phyloP scores from a whole-genome alignment of 352 stramenopile genomes.

The Globisporangium parvum region DNA sequence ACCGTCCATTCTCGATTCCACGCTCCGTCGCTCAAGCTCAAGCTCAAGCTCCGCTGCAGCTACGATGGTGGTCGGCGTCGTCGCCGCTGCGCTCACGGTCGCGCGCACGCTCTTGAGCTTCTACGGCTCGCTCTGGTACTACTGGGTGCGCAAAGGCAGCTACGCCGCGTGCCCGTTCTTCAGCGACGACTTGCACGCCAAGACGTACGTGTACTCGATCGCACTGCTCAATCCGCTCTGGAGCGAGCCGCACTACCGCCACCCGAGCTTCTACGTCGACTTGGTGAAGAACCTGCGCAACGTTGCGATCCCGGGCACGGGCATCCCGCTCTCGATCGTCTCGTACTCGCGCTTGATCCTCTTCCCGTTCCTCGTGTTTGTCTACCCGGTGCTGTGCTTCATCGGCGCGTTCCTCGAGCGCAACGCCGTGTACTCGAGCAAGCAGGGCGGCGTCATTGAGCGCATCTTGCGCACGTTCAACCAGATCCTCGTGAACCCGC shows the following conservation, averaged over 20 bases:
- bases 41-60: background rate
- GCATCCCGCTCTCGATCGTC: constrained; percentile 89
- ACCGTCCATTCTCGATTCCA: constrained; percentile 6
- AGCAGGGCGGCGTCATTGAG: constrained; percentile 71
- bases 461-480: constrained; percentile 88
- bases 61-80: constrained; percentile 28
- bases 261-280: constrained; percentile 92
- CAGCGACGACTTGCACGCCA: constrained; percentile 67
- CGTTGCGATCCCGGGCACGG: constrained; percentile 96
- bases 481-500: constrained; percentile 76
- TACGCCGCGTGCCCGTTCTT: constrained; percentile 83
- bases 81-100: constrained; percentile 17
- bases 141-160: constrained; percentile 66
- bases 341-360: constrained; percentile 78
- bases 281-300: constrained; percentile 96
- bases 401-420: constrained; percentile 79
- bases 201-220: constrained; percentile 94
- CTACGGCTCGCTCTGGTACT: constrained; percentile 74
- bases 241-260: constrained; percentile 95
- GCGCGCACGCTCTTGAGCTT: constrained; percentile 57
- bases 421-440: constrained; percentile 48
- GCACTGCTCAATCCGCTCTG: constrained; percentile 93
- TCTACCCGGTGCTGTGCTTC: constrained; percentile 85
- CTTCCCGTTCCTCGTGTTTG: constrained; percentile 82
- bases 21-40: constrained; percentile 6